Percentiles rank a stretch among this genome's conserved stretches.
phyloP scores from a whole-genome alignment of 2,329 filamentous ascomycete genomes.

The Hymenoscyphus fructigenus region DNA sequence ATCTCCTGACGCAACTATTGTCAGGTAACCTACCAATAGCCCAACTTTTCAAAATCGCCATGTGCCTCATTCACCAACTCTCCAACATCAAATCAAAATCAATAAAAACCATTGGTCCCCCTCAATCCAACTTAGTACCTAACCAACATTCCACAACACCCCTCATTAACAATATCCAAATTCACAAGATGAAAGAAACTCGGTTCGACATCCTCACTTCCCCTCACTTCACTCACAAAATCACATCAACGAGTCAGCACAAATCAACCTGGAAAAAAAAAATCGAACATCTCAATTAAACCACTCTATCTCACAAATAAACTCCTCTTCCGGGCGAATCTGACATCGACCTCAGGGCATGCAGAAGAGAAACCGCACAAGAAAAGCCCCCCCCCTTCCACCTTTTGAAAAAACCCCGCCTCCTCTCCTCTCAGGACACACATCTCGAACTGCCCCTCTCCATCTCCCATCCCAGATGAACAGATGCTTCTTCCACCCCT shows the following conservation, averaged over 20 bases:
- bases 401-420: background rate
- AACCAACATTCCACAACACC: background rate
- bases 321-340: background rate
- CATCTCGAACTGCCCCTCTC: background rate
- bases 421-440: background rate
- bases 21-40: too few species aligned
- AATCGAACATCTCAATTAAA: conserved; percentile 21
- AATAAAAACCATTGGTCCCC: too few species aligned
- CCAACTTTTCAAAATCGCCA: too few species aligned
- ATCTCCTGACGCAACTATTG: too few species aligned
- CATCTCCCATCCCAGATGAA: conserved; percentile 10
- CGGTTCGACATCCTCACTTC: background rate
- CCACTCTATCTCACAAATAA: conserved; percentile 21
- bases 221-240: background rate
- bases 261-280: background rate
- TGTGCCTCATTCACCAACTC: too few species aligned
- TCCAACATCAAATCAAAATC: too few species aligned
- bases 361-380: conserved; percentile 6
- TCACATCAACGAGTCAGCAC: background rate
- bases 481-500: background rate
- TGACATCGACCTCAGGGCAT: background rate
- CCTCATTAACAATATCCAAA: background rate
- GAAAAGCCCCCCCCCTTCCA: background rate
- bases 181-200: conserved; percentile 18
- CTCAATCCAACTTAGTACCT: background rate